Percentiles rank a stretch among this genome's conserved stretches.
Evolutionary conservation across 768 basidiomycete species (phyloP).

Genomic region (Tricholoma saponaceum): DNA sequence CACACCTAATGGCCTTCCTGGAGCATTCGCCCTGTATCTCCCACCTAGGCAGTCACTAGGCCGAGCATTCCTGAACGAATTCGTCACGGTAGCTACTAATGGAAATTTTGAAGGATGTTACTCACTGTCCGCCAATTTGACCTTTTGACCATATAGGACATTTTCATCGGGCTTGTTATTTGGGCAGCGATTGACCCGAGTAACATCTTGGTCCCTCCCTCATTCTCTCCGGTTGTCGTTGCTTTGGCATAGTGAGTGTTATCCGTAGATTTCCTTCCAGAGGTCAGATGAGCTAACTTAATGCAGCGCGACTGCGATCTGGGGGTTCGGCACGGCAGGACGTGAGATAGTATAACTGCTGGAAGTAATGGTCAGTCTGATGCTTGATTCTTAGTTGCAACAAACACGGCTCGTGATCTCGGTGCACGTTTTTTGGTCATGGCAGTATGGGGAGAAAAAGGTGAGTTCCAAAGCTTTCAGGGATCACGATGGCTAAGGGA

Average conservation of each 20-base stretch:
- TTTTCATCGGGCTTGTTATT: slow-evolving; percentile 45
- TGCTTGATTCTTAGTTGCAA: slow-evolving; percentile 37
- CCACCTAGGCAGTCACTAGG: slow-evolving; percentile 39
- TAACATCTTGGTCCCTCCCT: slow-evolving; percentile 54
- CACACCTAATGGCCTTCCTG: slow-evolving; percentile 41
- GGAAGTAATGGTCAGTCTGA: background rate
- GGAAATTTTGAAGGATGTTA: slow-evolving; percentile 11
- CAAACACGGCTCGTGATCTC: slow-evolving; percentile 67
- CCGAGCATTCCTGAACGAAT: slow-evolving; percentile 51
- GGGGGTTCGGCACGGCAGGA: slow-evolving; percentile 54
- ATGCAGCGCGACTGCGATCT: slow-evolving; percentile 49
- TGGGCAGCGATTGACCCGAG: slow-evolving; percentile 56
- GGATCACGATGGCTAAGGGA: background rate
- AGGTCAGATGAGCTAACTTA: too few species aligned
- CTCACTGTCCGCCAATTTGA: background rate
- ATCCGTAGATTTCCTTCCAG: background rate
- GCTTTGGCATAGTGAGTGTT: slow-evolving; percentile 53
- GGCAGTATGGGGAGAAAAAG: slow-evolving; percentile 53
- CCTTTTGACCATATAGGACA: slow-evolving; percentile 26
- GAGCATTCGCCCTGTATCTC: slow-evolving; percentile 51
- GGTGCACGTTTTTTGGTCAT: slow-evolving; percentile 60
- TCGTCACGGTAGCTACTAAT: slow-evolving; percentile 36
- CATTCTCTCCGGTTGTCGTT: slow-evolving; percentile 47
- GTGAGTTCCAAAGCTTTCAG: slow-evolving; percentile 17
- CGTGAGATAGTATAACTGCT: slow-evolving; percentile 26